Base-by-base conservation (phyloP, 805 yeast genomes). In the Myxozyma neglecta region DNA sequence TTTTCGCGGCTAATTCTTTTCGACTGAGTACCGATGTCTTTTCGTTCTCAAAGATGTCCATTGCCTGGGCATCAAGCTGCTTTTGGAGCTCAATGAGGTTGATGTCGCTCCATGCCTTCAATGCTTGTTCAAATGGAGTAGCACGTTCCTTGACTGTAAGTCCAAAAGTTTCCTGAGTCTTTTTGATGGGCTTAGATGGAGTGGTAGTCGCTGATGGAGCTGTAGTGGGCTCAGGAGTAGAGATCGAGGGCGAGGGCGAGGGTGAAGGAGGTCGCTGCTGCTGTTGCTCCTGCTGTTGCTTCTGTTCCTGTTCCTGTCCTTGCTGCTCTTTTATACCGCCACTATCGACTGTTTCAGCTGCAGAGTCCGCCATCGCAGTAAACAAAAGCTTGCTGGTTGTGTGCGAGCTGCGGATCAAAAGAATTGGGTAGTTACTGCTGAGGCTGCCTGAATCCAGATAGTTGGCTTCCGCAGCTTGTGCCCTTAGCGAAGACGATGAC, bases 1-100 rank as follows among this genome's bases (percentile, higher is more conserved):
- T 94, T 71, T 84, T 85, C 2, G 86, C 75, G 0, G 98, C 96
- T 53, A 93, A 76, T 39, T 82, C 84, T 73, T 89, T 90, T 65
- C 99, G 81, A 39, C 86, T 82, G 9, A 84, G 78, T 48, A 90
- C 78, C 0, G 96, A 88, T 44, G 74, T 76, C 54, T 85, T 80
- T 73, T 91, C 97, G 29, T 82, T 82, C 20, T 83, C 85, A 70
- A 88, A 86, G 46, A 93, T 82, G 67, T 84, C 86, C 45, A 86
- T 70, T 0, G 92, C 96, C 68, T 87, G 87, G 47, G 80, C 81
- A 72, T 93, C 97, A 59, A 93, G 77, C 59, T 81, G 80, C 66
- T 80, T 81, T 72, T 93, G 98, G 24, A 94, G 74, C 4, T 77
- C 73, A 0, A 91, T 83, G 48, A 93, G 76, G 64, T 87, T 88